Conservation (phyloP, 805 yeast species). For the Suhomyces sp. region DNA sequence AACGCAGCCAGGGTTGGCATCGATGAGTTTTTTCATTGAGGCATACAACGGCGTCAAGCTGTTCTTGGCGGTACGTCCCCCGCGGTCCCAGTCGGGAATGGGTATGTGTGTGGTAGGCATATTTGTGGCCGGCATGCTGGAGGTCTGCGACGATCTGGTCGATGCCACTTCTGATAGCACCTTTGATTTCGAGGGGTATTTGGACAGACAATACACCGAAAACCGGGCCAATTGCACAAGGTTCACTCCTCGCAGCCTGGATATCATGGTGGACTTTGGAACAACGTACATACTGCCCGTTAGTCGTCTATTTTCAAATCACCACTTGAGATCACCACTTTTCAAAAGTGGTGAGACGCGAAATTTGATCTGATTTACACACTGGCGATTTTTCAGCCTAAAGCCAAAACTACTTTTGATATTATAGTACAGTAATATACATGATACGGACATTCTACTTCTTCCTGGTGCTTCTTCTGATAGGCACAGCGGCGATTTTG, state of each 20-base stretch:
- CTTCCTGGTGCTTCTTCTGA: constrained; percentile 13
- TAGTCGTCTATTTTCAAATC: neutral
- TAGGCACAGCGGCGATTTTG: constrained; percentile 7
- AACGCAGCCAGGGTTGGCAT: constrained; percentile 36
- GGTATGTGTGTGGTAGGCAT: neutral
- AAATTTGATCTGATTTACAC: neutral
- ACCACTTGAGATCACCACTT: neutral
- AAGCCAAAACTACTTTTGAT: neutral
- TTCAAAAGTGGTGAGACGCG: neutral
- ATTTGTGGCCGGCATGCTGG: neutral
- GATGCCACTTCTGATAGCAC: neutral
- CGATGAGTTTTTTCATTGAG: constrained; percentile 29
- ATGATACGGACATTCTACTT: constrained; percentile 4
- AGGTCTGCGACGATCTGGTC: neutral
- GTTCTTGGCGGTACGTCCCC: constrained; percentile 31
- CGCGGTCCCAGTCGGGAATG: constrained; percentile 37
- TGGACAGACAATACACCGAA: neutral
- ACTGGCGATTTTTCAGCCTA: neutral
- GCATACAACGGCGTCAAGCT: constrained; percentile 37
- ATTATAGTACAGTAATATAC: neutral
- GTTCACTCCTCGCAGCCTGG: neutral
- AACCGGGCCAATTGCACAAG: neutral
- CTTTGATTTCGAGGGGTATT: neutral
- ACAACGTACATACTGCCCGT: neutral
- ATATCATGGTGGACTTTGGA: neutral